phyloP scores from a whole-genome alignment of 2,329 filamentous ascomycete species.

The Hirsutella minnesotensis region DNA sequence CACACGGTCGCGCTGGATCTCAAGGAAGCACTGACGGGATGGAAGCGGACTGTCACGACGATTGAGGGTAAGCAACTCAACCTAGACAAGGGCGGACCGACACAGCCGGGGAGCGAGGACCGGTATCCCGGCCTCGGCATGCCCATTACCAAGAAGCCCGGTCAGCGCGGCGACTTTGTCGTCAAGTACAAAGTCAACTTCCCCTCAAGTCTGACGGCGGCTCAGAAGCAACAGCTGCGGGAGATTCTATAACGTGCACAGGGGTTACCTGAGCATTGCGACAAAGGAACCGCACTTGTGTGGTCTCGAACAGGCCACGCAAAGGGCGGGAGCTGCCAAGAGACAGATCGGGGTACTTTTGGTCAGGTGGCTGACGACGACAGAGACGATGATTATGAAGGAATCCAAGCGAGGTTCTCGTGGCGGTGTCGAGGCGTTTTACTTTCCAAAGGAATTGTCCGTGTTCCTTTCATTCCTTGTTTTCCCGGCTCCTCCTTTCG shows the following conservation, averaged over 20 bases:
- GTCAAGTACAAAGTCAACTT: constrained; percentile 90
- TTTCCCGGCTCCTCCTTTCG: too few relatives aligned
- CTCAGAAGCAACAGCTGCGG: constrained; percentile 71
- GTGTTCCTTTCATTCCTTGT: too few relatives aligned
- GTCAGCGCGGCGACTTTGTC: constrained; percentile 74
- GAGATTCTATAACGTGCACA: constrained; percentile 52
- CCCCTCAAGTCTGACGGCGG: constrained; percentile 61
- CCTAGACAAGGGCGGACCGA: constrained; percentile 72
- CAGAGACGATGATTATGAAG: constrained; percentile 1
- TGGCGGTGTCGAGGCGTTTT: not conserved
- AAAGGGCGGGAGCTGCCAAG: too few relatives aligned
- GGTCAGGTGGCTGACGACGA: too few relatives aligned
- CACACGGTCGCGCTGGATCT: constrained; percentile 70
- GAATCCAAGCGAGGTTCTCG: too few relatives aligned
- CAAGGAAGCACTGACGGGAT: constrained; percentile 90
- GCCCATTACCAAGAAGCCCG: constrained; percentile 85
- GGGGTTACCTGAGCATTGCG: too few relatives aligned
- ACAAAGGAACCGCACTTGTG: too few relatives aligned
- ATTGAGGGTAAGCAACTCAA: constrained; percentile 83
- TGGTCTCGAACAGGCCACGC: too few relatives aligned
- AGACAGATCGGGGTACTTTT: too few relatives aligned
- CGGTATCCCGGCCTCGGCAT: constrained; percentile 80
- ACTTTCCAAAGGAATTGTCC: too few relatives aligned
- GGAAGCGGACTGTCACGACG: constrained; percentile 81
- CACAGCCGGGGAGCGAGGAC: constrained; percentile 72